These are phyloP conservation scores for Metarhizium album DNA, from an alignment of 2,329 filamentous ascomycete genomes.

Conservation along the genomic window DNA sequence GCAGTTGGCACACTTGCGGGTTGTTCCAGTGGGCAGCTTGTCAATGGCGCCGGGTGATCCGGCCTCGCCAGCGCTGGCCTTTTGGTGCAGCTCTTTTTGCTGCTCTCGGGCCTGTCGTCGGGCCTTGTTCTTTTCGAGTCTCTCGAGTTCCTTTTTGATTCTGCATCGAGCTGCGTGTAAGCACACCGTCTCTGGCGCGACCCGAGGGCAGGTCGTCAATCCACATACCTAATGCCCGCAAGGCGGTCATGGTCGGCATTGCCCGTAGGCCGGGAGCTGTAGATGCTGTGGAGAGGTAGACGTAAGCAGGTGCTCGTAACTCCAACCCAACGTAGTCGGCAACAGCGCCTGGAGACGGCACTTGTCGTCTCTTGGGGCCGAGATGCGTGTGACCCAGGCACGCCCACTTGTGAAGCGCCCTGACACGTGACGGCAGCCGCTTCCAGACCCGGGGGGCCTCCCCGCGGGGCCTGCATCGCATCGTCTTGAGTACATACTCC, in stretches of 20 bases:
- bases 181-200: background rate
- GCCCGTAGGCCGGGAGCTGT: slow-evolving; percentile 36
- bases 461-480: slow-evolving; percentile 4
- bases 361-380: slow-evolving; percentile 11
- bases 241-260: slow-evolving; percentile 42
- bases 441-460: slow-evolving; percentile 9
- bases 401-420: slow-evolving; percentile 13
- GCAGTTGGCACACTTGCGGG: slow-evolving; percentile 94
- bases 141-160: slow-evolving; percentile 57
- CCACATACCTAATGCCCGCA: slow-evolving; percentile 28
- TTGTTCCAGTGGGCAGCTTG: slow-evolving; percentile 54
- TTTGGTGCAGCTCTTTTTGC: slow-evolving; percentile 58
- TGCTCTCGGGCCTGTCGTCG: slow-evolving; percentile 83
- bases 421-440: slow-evolving; percentile 10
- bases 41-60: slow-evolving; percentile 39
- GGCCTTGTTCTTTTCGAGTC: slow-evolving; percentile 85
- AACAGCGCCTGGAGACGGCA: slow-evolving; percentile 18
- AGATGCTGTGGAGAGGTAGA: slow-evolving; percentile 33
- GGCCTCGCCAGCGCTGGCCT: slow-evolving; percentile 31
- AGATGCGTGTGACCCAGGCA: slow-evolving; percentile 9
- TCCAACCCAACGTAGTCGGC: slow-evolving; percentile 23
- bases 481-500: slow-evolving; percentile 44
- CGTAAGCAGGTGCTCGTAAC: slow-evolving; percentile 27
- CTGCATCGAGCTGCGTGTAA: slow-evolving; percentile 9
- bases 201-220: background rate